Base-by-base conservation (phyloP, 2,329 filamentous ascomycete genomes). In the Aureobasidium lini region DNA sequence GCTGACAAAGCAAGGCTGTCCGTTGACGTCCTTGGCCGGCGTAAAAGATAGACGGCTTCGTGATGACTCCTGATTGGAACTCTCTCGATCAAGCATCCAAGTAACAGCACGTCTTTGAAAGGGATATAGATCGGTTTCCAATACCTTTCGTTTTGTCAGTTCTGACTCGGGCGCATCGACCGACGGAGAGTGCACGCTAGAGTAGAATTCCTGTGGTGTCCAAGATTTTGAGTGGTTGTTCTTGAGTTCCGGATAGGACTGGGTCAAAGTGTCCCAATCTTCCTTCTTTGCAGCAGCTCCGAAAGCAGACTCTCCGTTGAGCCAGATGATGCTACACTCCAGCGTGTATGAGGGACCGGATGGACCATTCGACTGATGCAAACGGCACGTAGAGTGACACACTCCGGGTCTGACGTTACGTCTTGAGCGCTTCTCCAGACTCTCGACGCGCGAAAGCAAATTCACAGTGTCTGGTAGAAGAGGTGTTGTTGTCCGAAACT, bases 61-160 rank as follows among this genome's bases (percentile, higher is more conserved):
- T 5, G 11, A 29, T n/a, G 36, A 18, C n/a, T 28, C 18, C 7
- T n/a, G 5, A 23, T 13, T 7, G 1, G 6, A 4, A 28, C 32
- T 44, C 72, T 93, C 89, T 47, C 85, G 80, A 43, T 73, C 72
- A 47, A 92, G 70, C 60, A 91, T 75, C 88, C 88, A 93, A 49
- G 84, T 78, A 2, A 91, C 76, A 1, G 87, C 82, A 61, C 87
- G 77, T 59, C 83, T 82, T 70, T 92, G 89, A 61, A 90, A 92
- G 0, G 87, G 87, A 67, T 84, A 91, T 0, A 91, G 72, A 0
- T 72, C 65, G 15, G 61, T 69, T 5, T 68, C 65, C 1, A 72
- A 64, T 4, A 69, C 58, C 23, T 62, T 46, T 13, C 36, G 60
- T 6, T 64, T 50, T 23, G 63, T 61, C 2, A 52, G 9, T 1